Percentiles rank a stretch among this genome's conserved stretches.
Evolutionary conservation across 257 asterid species (phyloP).

Genomic region (Coffea canephora): DNA sequence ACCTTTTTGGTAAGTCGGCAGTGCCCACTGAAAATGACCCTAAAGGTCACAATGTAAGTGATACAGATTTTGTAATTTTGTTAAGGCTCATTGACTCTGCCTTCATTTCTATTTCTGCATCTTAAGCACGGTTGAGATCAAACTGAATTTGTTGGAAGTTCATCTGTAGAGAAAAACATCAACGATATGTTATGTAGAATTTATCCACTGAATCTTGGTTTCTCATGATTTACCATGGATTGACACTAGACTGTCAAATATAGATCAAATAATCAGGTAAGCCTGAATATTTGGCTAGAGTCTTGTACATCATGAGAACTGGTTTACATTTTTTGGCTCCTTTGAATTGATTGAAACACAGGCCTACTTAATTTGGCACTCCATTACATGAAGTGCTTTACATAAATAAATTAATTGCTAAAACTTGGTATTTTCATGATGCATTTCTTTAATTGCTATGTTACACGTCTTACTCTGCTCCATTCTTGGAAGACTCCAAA

Average conservation of each 20-base stretch:
- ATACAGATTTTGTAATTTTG: neutral
- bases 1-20: neutral
- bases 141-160: neutral
- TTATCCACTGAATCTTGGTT: neutral
- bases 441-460: neutral
- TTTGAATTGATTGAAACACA: neutral
- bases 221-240: neutral
- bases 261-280: neutral
- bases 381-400: neutral
- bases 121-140: neutral
- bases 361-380: neutral
- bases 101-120: neutral
- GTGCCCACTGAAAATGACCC: neutral
- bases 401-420: neutral
- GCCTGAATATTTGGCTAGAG: neutral
- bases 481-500: constrained; percentile 3
- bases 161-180: neutral
- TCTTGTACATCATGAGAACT: neutral
- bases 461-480: neutral
- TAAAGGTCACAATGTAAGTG: neutral
- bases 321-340: neutral
- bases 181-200: neutral
- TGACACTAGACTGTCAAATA: neutral
- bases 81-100: neutral
- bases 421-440: neutral